Base-by-base conservation (phyloP, 768 basidiomycete species). In the Pisolithus microcarpus region DNA sequence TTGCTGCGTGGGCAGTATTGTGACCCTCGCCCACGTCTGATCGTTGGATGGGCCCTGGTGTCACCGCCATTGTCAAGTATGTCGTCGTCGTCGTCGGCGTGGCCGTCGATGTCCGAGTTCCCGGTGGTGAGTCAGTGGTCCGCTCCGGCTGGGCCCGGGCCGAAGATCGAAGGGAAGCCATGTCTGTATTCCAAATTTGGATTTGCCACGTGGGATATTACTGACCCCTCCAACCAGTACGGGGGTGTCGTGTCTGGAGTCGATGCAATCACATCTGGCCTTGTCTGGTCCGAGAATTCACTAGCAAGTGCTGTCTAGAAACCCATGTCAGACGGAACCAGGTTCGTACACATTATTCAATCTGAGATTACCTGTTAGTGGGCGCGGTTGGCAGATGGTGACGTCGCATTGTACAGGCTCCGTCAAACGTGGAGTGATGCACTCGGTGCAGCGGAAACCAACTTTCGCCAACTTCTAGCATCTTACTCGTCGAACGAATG, bases 401-500 rank as follows among this genome's bases (percentile, higher is more conserved):
- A 21, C 43, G 13, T 46, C 8, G 7, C 31, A 18, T 18, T 10
- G 4, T 40, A 30, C 54, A 92, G 91, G 56, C 75, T 93, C 56
- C 84, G 84, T 59, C 81, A 90, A 66, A 81, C 87, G 38, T 94
- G 91, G 91, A 80, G 82, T 56, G 70, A 76, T 52, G 83, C 91
- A 15, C 75, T 95, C 51, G 77, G 75, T 58, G 75, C 78, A 53
- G 89, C 91, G 47, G 85, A 92, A 59, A 68, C 77, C 43, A 81
- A 82, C 61, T 92, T 93, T 70, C 78, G 85, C 53, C 81, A 84
- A 52, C 75, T 93, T 9, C 75, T 95, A 45, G 78, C 83, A 6
- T 87, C 88, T 5, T 71, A 84, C 43, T 71, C 79, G 11, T 79
- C 85, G 1, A 65, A 72, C 9, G 84, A 89, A 45, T 96, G 93